These are phyloP conservation scores for Russula griseocarnosa DNA, from an alignment of 768 basidiomycete genomes.

Conservation along the genomic window DNA sequence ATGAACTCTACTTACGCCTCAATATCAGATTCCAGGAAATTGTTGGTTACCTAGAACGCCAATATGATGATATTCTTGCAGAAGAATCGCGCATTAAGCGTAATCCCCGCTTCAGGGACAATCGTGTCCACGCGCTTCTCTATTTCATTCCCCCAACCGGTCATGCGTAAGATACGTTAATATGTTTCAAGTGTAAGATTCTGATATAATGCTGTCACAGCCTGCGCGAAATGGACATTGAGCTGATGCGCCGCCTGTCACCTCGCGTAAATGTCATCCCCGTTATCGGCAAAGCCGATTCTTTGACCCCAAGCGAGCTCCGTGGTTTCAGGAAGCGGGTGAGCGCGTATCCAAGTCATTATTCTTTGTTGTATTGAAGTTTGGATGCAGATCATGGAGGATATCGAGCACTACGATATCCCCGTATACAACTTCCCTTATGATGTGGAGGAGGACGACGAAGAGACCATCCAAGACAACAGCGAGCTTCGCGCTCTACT, in stretches of 20 bases:
- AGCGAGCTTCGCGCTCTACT: slow-evolving; percentile 88
- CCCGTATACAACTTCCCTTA: slow-evolving; percentile 99
- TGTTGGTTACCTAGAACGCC: slow-evolving; percentile 91
- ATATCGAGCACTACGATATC: slow-evolving; percentile 97
- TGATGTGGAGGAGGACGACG: slow-evolving; percentile 98
- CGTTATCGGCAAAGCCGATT: slow-evolving; percentile 94
- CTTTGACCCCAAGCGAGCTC: slow-evolving; percentile 88
- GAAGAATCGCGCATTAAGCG: slow-evolving; percentile 99
- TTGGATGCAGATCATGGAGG: slow-evolving; percentile 85
- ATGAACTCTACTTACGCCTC: slow-evolving; percentile 1
- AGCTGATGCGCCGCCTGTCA: slow-evolving; percentile 96
- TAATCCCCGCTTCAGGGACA: slow-evolving; percentile 98
- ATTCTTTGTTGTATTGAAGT: slow-evolving; percentile 11
- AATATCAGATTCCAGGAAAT: slow-evolving; percentile 87
- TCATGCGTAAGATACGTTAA: slow-evolving; percentile 62
- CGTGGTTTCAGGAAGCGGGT: slow-evolving; percentile 94
- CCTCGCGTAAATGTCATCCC: slow-evolving; percentile 99
- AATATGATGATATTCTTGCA: slow-evolving; percentile 98
- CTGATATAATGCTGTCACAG: slow-evolving; percentile 38
- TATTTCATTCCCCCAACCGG: slow-evolving; percentile 99
- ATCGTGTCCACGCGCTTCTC: slow-evolving; percentile 91
- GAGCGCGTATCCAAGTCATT: slow-evolving; percentile 29
- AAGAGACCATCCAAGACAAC: slow-evolving; percentile 97
- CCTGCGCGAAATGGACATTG: slow-evolving; percentile 97
- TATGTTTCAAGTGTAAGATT: not conserved